Evolutionary conservation across 176 grass and related monocot genomes (phyloP), one percentile per base, ranked within the genome.

Genomic region (Oryza punctata): DNA sequence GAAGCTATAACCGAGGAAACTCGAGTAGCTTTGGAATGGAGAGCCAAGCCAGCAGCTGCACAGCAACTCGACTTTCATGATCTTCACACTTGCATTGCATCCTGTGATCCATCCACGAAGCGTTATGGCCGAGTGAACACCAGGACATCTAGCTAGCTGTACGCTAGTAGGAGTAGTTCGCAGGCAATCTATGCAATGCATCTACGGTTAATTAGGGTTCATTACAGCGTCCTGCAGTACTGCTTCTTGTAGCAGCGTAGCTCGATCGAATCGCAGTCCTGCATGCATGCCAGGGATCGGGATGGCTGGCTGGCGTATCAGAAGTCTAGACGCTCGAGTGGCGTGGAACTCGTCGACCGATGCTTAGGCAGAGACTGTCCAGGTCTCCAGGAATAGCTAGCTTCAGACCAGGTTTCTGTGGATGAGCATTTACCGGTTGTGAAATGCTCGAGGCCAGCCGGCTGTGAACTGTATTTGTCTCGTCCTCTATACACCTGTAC

Each of bases 51-150:
- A 45, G 23, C 70, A 47, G 25, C n/a, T 47, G 12, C 16, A 52
- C 49, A 46, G 12, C n/a, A 72, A 46, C 25, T 21, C 1, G 52
- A 57, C 12, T 10, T 61, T 2, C 61, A 26, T 13, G 15, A 12
- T 47, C 7, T 6, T 26, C 28, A 5, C 27, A 5, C 21, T 63
- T 85, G 87, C 82, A 79, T 63, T 85, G 87, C 82, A 79, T 81
- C 82, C 35, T 50, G 40, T 68, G 18, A 76, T 89, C 77, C 82
- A 76, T 89, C 77, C 82, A 81, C 82, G 40, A 70, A 12, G 71
- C 64, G 27, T 24, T n/a, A 2, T 72, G 41, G 14, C 27, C 9
- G 52, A 50, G 40, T 14, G 57, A 44, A 89, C 78, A 89, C 77
- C 24, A 85, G 88, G 72, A 72, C 78, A 59, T 72, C 82, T 89